Base-by-base conservation (phyloP, 768 basidiomycete genomes). In the Tubosaeta sp. region DNA sequence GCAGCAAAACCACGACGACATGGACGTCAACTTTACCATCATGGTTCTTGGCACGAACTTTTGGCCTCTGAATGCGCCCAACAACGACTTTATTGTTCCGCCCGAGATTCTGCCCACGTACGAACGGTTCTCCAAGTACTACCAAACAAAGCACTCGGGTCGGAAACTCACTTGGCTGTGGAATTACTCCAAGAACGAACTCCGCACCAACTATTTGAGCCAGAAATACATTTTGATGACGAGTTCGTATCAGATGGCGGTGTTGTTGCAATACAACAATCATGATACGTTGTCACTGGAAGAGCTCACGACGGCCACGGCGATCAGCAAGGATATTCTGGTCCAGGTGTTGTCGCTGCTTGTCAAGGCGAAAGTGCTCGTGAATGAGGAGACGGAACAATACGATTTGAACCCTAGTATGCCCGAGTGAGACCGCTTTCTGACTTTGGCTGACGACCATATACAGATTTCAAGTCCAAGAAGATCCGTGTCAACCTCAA, bases 171-270 rank as follows among this genome's bases (percentile, higher is more conserved):
- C 91, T 0, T 99, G 95, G 95, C 74, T 98, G 10, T 99, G 97
- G 97, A 95, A 97, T 64, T 91, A 95, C 68, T 93, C 86, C 50
- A 95, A 95, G 76, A 95, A 95, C 72, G 97, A 99, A 67, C 80
- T 99, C 6, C 83, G 88, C 51, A 95, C 95, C 57, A 94, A 89
- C 65, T 93, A 97, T 71, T 77, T 91, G 49, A 86, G 85, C 64
- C 92, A 94, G 71, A 97, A 94, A 71, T 97, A 97, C 74, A 93
- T 95, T 61, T 74, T 98, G 66, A 91, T 94, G 85, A 92, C 91
- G 31, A 94, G 90, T 61, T 83, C 93, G 9, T 97, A 88, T 72
- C 97, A 99, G 71, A 91, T 90, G 81, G 90, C 91, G 10, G 86
- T 98, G n/a, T 77, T 98, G 34, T 68, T 93, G 53, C 93, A 94